A percentile compares a stretch with the other conserved stretches of the same genome.
Evolutionary conservation across 352 stramenopile species (phyloP).

Genomic region (Phytophthora meadii): DNA sequence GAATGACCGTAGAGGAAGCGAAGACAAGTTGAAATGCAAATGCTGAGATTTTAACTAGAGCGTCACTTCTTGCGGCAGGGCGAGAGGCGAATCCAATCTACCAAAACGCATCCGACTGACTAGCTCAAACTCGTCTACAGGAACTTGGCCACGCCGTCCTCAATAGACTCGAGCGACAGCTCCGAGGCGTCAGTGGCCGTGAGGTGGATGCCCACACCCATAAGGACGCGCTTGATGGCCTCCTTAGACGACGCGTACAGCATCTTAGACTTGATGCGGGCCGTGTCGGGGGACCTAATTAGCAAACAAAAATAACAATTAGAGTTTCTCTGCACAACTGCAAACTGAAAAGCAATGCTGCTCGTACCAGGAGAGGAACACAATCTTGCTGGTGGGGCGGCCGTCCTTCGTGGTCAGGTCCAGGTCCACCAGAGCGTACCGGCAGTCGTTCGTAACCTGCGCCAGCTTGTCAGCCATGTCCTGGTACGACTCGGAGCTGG

Average conservation of each 20-base stretch:
- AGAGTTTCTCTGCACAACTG: background rate
- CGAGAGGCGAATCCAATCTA: constrained; percentile 37
- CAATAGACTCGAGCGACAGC: constrained; percentile 80
- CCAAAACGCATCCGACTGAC: constrained; percentile 37
- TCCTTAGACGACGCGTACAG: constrained; percentile 96
- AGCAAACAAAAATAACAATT: background rate
- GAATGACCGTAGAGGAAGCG: background rate
- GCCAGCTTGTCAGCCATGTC: constrained; percentile 88
- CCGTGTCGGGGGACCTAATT: constrained; percentile 92
- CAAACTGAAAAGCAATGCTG: background rate
- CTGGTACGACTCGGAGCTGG: constrained; percentile 82
- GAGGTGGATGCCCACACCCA: constrained; percentile 95
- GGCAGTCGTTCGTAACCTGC: constrained; percentile 80
- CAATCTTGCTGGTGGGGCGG: constrained; percentile 89
- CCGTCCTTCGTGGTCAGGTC: constrained; percentile 91
- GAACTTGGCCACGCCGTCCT: constrained; percentile 88
- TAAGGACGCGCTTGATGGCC: constrained; percentile 93
- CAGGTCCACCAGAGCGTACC: constrained; percentile 91
- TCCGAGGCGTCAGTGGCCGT: constrained; percentile 94
- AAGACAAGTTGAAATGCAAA: constrained; percentile 31
- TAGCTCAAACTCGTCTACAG: constrained; percentile 65
- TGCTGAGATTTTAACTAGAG: constrained; percentile 42
- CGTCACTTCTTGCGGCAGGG: constrained; percentile 24
- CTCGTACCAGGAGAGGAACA: constrained; percentile 91
- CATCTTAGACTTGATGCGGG: constrained; percentile 95